Conservation (phyloP, 2,329 filamentous ascomycete genomes). For the Botrytis paeoniae region DNA sequence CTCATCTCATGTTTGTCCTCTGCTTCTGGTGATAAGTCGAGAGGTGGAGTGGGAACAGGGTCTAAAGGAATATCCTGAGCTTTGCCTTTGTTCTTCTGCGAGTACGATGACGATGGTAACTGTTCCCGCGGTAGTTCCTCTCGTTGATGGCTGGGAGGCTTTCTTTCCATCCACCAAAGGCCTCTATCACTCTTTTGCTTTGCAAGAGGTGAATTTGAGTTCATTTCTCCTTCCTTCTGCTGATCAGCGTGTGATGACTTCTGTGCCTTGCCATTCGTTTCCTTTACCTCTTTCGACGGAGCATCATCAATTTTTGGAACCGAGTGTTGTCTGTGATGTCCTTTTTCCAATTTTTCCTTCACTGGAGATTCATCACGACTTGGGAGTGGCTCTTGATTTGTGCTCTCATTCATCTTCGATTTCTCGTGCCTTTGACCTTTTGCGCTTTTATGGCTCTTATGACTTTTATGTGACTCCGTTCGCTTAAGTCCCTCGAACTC, state of each 20-base stretch:
- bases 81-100: constrained; percentile 2
- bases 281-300: background rate
- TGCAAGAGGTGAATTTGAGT: background rate
- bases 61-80: background rate
- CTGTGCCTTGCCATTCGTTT: background rate
- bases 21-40: constrained; percentile 1
- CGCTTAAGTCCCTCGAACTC: constrained; percentile 14
- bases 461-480: constrained; percentile 13
- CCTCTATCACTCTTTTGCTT: constrained; percentile 20
- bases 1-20: background rate
- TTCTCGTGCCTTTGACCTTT: background rate
- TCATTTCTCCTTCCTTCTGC: background rate
- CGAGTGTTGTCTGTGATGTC: constrained; percentile 2
- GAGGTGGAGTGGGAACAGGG: background rate
- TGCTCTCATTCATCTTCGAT: constrained; percentile 11
- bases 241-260: background rate
- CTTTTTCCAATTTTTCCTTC: constrained; percentile 3
- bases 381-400: background rate
- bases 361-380: constrained; percentile 12
- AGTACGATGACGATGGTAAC: constrained; percentile 6
- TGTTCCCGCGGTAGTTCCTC: background rate
- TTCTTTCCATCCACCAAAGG: constrained; percentile 18
- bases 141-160: constrained; percentile 7
- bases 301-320: background rate
- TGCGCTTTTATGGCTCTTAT: constrained; percentile 7